phyloP scores from a whole-genome alignment of 78 protist species.

The Protostelium mycophagum region DNA sequence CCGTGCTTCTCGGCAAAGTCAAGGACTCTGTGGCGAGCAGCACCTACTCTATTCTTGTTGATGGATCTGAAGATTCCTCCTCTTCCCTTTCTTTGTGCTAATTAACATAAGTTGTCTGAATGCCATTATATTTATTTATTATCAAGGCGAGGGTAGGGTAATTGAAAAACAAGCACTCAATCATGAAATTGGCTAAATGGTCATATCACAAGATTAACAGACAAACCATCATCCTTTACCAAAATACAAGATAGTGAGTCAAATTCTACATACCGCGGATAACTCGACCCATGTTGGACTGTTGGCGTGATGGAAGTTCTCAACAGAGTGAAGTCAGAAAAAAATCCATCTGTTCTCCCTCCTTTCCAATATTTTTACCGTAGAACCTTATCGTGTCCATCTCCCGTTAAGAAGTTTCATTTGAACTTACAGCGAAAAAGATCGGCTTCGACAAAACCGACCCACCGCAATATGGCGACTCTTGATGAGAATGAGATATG shows the following conservation, averaged over 20 bases:
- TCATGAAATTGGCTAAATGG: no score
- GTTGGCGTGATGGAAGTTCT: not conserved
- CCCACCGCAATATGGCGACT: no score
- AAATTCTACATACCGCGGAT: conserved; percentile 10
- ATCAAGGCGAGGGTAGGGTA: no score
- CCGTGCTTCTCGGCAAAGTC: conserved; percentile 98
- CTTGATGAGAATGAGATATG: no score
- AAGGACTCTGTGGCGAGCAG: conserved; percentile 87
- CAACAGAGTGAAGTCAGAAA: not conserved
- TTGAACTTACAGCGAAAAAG: no score
- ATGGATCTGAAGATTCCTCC: conserved; percentile 70
- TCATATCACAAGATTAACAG: no score
- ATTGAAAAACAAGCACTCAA: no score
- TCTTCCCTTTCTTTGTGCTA: conserved; percentile 70
- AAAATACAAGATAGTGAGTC: not conserved
- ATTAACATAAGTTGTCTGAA: no score
- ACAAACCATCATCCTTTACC: not conserved
- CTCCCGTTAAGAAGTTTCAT: no score
- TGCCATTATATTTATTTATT: no score
- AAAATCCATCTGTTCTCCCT: not conserved
- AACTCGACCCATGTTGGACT: conserved; percentile 17
- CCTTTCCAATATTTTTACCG: no score
- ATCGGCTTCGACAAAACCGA: not conserved
- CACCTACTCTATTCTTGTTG: conserved; percentile 92
- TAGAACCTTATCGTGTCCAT: no score